phyloP scores from a whole-genome alignment of 176 grass and related monocot genomes.

The Chrysopogon serrulatus region DNA sequence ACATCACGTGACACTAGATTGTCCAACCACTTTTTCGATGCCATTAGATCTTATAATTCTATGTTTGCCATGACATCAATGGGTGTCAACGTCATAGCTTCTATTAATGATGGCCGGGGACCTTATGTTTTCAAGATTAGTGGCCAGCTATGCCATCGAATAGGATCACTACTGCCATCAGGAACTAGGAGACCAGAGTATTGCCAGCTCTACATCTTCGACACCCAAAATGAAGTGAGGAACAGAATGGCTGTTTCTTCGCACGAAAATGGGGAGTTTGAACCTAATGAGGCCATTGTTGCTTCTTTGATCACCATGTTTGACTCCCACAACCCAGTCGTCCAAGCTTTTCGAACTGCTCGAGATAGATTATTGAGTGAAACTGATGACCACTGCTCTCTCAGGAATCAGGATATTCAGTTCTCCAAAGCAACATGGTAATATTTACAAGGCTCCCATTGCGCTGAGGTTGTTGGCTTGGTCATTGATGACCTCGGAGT shows the following conservation, averaged over 20 bases:
- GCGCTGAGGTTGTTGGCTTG: neutral
- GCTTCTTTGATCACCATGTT: no score
- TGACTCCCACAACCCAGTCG: no score
- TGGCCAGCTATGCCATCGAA: neutral
- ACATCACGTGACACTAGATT: no score
- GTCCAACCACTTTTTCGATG: no score
- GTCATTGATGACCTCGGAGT: neutral
- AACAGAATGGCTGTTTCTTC: neutral
- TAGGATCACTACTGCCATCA: neutral
- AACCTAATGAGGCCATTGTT: neutral
- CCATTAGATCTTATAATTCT: no score
- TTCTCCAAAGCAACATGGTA: neutral
- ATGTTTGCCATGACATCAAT: no score
- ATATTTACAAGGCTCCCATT: neutral
- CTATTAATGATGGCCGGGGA: neutral
- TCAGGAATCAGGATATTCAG: neutral
- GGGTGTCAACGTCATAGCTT: no score
- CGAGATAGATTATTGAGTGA: no score
- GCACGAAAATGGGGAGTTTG: no score
- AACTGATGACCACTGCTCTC: neutral
- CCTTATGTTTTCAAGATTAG: neutral
- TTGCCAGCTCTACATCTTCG: neutral
- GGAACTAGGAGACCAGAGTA: neutral
- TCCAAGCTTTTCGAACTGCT: neutral
- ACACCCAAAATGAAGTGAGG: neutral